A percentile compares a stretch with the other conserved stretches of the same genome.
Evolutionary conservation across 495 filamentous ascomycete genomes (phyloP).

Genomic region (Bombardia bombarda): DNA sequence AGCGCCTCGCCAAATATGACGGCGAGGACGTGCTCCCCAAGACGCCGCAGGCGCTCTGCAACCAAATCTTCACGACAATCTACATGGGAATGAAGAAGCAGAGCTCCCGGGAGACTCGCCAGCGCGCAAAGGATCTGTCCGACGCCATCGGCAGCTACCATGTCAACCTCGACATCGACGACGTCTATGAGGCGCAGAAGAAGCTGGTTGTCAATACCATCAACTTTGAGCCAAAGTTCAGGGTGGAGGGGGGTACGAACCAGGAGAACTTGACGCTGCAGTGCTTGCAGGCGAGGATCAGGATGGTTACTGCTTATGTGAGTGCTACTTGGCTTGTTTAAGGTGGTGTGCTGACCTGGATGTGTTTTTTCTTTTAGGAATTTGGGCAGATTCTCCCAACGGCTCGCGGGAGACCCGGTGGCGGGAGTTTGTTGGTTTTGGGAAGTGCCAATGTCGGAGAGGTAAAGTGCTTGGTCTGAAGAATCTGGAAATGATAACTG

Average conservation of each 20-base stretch:
- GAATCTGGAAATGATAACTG: too few species aligned
- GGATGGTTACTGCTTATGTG: constrained; percentile 79
- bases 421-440: constrained; percentile 31
- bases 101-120: constrained; percentile 60
- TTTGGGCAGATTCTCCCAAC: constrained; percentile 26
- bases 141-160: constrained; percentile 67
- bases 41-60: constrained; percentile 55
- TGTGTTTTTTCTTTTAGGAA: too few species aligned
- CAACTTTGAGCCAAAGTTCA: constrained; percentile 49
- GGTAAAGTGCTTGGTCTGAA: too few species aligned
- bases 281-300: constrained; percentile 69
- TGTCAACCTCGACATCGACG: constrained; percentile 69
- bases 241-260: constrained; percentile 28
- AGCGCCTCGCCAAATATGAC: constrained; percentile 50
- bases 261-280: constrained; percentile 54
- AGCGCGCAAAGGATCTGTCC: constrained; percentile 60
- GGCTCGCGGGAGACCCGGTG: constrained; percentile 44
- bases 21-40: constrained; percentile 45
- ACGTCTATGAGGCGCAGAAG: constrained; percentile 37
- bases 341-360: too few species aligned
- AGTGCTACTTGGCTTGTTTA: too few species aligned
- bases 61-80: constrained; percentile 57
- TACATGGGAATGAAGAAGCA: constrained; percentile 80
- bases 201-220: constrained; percentile 22
- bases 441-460: constrained; percentile 44